Conservation (phyloP, 495 filamentous ascomycete species). For the Penicillium roqueforti region DNA sequence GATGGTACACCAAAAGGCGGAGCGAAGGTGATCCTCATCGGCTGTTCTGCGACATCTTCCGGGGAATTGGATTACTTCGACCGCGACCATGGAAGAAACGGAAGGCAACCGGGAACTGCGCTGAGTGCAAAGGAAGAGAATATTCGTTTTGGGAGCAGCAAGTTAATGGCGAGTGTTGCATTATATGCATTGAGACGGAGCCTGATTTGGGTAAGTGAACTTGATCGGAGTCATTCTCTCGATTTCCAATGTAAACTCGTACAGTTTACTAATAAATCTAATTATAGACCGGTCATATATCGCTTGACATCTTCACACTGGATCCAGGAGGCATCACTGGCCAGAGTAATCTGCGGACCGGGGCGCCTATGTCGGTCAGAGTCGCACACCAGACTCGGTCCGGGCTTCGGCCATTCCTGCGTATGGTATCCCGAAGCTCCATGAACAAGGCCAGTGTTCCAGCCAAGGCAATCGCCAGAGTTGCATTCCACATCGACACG, state of each 20-base stretch:
- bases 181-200: constrained; percentile 43
- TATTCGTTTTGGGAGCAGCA: constrained; percentile 40
- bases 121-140: constrained; percentile 34
- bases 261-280: neutral
- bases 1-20: constrained; percentile 33
- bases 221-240: constrained; percentile 1
- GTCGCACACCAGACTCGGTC: constrained; percentile 37
- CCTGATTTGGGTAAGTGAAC: constrained; percentile 33
- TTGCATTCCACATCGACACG: constrained; percentile 36
- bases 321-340: constrained; percentile 40
- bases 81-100: constrained; percentile 14
- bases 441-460: constrained; percentile 41
- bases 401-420: constrained; percentile 35
- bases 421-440: constrained; percentile 38
- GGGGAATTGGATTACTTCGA: constrained; percentile 40
- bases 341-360: constrained; percentile 24
- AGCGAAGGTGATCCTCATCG: constrained; percentile 40
- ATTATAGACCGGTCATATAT: constrained; percentile 33
- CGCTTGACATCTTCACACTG: constrained; percentile 39
- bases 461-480: constrained; percentile 38
- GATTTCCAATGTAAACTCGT: neutral
- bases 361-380: constrained; percentile 31
- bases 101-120: constrained; percentile 20
- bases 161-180: constrained; percentile 36
- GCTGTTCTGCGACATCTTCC: constrained; percentile 34